phyloP scores from a whole-genome alignment of 257 asterid genomes.

The Paraleonurus japonicus region DNA sequence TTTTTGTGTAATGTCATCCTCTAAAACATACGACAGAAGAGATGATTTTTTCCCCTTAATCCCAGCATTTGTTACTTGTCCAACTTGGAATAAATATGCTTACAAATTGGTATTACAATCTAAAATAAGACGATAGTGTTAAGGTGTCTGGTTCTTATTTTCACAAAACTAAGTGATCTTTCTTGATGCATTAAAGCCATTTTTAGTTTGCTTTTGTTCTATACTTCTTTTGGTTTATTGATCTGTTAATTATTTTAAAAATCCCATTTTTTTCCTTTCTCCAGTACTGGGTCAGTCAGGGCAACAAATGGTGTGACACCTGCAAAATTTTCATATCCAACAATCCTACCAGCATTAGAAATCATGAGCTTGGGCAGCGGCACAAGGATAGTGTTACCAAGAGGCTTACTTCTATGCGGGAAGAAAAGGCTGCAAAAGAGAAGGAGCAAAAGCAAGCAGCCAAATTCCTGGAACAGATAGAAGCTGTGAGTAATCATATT shows the following conservation, averaged over 20 bases:
- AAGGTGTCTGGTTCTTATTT: not conserved
- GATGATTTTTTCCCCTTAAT: not conserved
- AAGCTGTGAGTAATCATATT: constrained; percentile 62
- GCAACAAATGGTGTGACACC: constrained; percentile 97
- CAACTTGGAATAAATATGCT: not conserved
- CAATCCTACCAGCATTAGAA: constrained; percentile 92
- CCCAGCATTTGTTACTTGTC: not conserved
- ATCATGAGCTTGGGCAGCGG: constrained; percentile 90
- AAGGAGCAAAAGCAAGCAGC: constrained; percentile 74
- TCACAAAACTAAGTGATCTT: not conserved
- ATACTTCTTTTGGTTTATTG: constrained; percentile 2
- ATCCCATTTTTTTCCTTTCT: constrained; percentile 6
- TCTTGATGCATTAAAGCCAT: not conserved
- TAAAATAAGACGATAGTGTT: not conserved
- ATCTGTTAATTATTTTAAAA: constrained; percentile 17
- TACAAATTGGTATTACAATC: not conserved
- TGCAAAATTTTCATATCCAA: constrained; percentile 93
- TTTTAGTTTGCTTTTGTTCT: not conserved
- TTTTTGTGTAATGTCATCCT: not conserved
- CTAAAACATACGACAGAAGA: not conserved
- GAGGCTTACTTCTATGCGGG: constrained; percentile 79
- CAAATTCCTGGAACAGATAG: constrained; percentile 81
- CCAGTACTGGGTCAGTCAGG: constrained; percentile 99
- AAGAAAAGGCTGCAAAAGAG: constrained; percentile 75
- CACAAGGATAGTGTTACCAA: constrained; percentile 84